Percentiles rank a stretch among this genome's conserved stretches.
Evolutionary conservation across 139 green algal species (phyloP).

Genomic region (Tetradesmus obliquus): DNA sequence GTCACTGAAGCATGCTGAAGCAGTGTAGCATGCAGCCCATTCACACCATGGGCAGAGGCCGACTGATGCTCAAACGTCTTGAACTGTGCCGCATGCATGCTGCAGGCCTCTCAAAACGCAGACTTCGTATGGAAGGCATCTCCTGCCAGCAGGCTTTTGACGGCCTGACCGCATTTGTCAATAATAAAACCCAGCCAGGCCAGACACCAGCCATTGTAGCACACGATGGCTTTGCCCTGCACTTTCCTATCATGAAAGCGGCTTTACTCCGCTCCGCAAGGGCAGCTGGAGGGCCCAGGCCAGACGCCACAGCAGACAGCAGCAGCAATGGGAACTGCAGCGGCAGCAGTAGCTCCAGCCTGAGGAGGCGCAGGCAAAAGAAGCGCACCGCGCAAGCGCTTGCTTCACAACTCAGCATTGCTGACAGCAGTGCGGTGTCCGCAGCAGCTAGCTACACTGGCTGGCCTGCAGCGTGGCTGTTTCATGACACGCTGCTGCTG

Average conservation of each 20-base stretch:
- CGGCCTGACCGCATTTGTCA: background rate
- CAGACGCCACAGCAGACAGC: background rate
- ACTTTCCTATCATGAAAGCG: background rate
- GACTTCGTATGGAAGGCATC: background rate
- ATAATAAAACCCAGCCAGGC: background rate
- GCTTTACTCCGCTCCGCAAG: background rate
- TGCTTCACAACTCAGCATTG: background rate
- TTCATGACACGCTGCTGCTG: slow-evolving; percentile 13
- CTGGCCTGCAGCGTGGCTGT: background rate
- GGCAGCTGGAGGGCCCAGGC: background rate
- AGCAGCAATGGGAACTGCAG: background rate
- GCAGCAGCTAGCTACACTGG: background rate
- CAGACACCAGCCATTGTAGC: slow-evolving; percentile 23
- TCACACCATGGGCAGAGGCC: background rate
- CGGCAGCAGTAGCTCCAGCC: background rate
- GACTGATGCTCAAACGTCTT: background rate
- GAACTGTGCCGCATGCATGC: background rate
- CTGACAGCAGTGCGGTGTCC: background rate
- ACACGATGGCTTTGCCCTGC: slow-evolving; percentile 7
- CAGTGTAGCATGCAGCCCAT: background rate
- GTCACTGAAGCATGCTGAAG: background rate
- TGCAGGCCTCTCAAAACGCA: background rate
- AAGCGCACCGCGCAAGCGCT: background rate
- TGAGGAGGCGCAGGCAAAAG: background rate
- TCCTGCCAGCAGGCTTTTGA: background rate